Evolutionary conservation across 306 rosid species (phyloP), one percentile per base, ranked within the genome.

Genomic region (Crotalaria pallida): DNA sequence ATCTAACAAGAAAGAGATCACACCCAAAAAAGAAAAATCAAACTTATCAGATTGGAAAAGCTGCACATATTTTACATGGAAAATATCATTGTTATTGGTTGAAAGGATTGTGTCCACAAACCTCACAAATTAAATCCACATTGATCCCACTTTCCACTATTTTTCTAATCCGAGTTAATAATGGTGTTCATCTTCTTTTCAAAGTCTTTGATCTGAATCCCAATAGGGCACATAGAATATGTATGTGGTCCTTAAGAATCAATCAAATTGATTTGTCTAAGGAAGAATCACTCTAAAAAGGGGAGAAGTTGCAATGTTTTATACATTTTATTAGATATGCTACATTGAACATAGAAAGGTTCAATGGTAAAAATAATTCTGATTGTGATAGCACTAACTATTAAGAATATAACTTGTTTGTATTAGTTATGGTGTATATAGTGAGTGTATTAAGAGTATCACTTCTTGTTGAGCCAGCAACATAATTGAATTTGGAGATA

Each of bases 331-430:
- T 12, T 12, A 15, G 57, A 27, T 27, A 9, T 19, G 67, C n/a
- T 43, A 75, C 73, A 65, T 57, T 65, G 73, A 49, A 65, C 52
- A 12, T 26, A 13, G 72, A 47, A 9, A 34, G 17, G 52, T 31
- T 48, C 44, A 49, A 10, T 49, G 8, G 43, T 40, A 57, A 5
- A 58, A 5, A 11, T 59, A 40, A 48, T 3, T 49, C 11, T 60
- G 29, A 6, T 13, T 33, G 9, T 5, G 43, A 53, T 22, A 23
- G 33, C 24, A 51, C 23, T 23, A 19, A 6, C 1, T 16, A 61
- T 3, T 15, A 11, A 3, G 3, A 2, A 5, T 17, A 6, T 18
- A 48, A 65, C 10, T 27, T 22, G 36, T 43, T 44, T 13, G n/a
- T 22, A 43, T 13, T 41, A 50, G 48, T 62, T 21, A 6, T 10